Evolutionary conservation across 768 basidiomycete genomes (phyloP).

Genomic region (Chalciporus pseudorubinellus): DNA sequence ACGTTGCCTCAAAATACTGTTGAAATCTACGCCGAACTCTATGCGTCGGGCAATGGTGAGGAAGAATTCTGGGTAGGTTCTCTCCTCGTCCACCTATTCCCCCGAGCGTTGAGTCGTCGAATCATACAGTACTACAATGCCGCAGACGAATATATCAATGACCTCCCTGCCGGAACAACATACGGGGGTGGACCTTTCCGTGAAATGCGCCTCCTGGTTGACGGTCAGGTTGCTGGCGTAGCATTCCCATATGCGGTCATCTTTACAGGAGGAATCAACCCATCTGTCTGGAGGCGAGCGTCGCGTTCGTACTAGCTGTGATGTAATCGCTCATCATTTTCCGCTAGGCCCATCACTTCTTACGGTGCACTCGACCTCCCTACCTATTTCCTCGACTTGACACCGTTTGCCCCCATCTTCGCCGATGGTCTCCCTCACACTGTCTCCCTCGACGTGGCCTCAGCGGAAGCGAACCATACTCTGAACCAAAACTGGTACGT

Average conservation of each 20-base stretch:
- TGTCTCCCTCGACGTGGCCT: slow-evolving; percentile 70
- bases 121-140: slow-evolving; percentile 62
- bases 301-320: neutral
- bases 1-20: slow-evolving; percentile 70
- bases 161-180: slow-evolving; percentile 51
- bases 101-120: neutral
- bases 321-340: neutral
- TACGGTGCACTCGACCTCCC: slow-evolving; percentile 78
- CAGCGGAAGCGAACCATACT: slow-evolving; percentile 62
- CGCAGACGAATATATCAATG: slow-evolving; percentile 54
- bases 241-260: slow-evolving; percentile 60
- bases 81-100: neutral
- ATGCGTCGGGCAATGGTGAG: slow-evolving; percentile 62
- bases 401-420: slow-evolving; percentile 71
- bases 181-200: slow-evolving; percentile 54
- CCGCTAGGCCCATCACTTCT: slow-evolving; percentile 64
- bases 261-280: slow-evolving; percentile 75
- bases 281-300: slow-evolving; percentile 62
- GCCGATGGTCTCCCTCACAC: slow-evolving; percentile 68
- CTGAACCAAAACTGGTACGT: slow-evolving; percentile 79
- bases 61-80: slow-evolving; percentile 76
- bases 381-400: slow-evolving; percentile 74
- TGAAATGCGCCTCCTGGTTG: slow-evolving; percentile 59
- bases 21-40: slow-evolving; percentile 65
- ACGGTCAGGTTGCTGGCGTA: slow-evolving; percentile 52